Base-by-base conservation (phyloP, 495 filamentous ascomycete genomes). In the Melanomma pulvis-pyrius region DNA sequence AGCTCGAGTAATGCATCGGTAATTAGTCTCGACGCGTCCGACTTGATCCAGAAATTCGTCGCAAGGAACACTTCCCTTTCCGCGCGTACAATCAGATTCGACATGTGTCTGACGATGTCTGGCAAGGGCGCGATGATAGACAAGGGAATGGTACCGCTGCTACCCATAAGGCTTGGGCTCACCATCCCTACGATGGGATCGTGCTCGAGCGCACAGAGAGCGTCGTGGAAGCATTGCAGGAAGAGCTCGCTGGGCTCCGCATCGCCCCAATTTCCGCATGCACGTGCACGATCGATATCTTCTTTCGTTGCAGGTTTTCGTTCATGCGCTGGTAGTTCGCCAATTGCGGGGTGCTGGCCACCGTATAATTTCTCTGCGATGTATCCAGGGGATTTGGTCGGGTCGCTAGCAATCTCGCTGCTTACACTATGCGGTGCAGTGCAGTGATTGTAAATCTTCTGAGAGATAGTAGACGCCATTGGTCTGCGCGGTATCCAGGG, bases 31-130 rank as follows among this genome's bases (percentile, higher is more conserved):
- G 86, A 86, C 0, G 88, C 87, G 17, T 86, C 82, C 1, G 87
- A 87, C 55, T 86, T 76, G 60, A 86, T 81, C 90, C 90, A 93
- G 75, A 84, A 92, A 67, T 90, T 90, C 0, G 90, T 93, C 0
- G 85, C 88, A 8, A 93, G 74, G 57, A 87, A 86, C 1, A 93
- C 84, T 72, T 93, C 90, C 48, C 80, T 83, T 72, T 91, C 80
- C 1, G 90, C 89, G 0, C 89, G 82, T 17, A 81, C 88, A 55
- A 93, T 92, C 21, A 89, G 81, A 71, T 92, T 92, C 15, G 87
- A 84, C 78, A 90, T 87, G 76, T 92, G 89, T 5, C 88, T 82
- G 57, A 82, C 82, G 49, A 92, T 86, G 70, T 93, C 90, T 3
- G 86, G 84, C 12, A 92, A 78, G 62, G 84, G 82, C 0, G 87